A percentile compares a stretch with the other conserved stretches of the same genome.
These are phyloP conservation scores for Trichoderma simmonsii DNA, from an alignment of 2,329 filamentous ascomycete genomes.

Conservation along the genomic window DNA sequence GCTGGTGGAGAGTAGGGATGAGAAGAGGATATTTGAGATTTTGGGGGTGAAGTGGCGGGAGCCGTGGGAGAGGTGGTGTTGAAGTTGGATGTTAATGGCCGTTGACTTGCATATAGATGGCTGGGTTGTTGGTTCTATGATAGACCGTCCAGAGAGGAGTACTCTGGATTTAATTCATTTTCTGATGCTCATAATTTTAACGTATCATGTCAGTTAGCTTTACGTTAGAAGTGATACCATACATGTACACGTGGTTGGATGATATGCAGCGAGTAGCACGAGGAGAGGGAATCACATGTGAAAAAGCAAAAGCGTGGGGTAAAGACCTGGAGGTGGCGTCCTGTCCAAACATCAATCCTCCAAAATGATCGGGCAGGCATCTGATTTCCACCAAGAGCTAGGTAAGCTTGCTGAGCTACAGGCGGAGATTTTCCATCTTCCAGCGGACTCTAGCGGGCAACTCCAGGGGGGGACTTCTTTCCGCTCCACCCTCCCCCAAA, in stretches of 20 bases:
- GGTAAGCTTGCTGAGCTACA: neutral
- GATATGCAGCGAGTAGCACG: neutral
- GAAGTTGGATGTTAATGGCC: constrained; percentile 24
- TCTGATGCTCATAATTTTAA: neutral
- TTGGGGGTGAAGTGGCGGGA: constrained; percentile 82
- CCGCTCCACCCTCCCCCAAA: neutral
- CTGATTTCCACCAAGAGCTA: neutral
- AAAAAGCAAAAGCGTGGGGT: neutral
- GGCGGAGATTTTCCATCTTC: neutral
- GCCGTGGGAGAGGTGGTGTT: constrained; percentile 74
- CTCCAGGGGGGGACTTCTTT: neutral
- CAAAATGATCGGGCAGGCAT: neutral
- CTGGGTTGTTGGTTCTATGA: neutral
- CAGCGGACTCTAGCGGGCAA: neutral
- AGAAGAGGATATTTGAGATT: constrained; percentile 76
- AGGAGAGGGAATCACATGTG: neutral
- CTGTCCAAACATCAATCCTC: neutral
- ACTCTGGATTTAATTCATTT: neutral
- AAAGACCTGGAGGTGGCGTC: neutral
- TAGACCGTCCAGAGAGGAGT: neutral
- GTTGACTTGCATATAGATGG: neutral
- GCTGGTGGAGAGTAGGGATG: constrained; percentile 70
- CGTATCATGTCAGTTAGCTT: neutral
- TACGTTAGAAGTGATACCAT: neutral
- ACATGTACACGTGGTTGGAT: neutral